Evolutionary conservation across 805 yeast species (phyloP).

Genomic region (Saccharomycopsis amapae): DNA sequence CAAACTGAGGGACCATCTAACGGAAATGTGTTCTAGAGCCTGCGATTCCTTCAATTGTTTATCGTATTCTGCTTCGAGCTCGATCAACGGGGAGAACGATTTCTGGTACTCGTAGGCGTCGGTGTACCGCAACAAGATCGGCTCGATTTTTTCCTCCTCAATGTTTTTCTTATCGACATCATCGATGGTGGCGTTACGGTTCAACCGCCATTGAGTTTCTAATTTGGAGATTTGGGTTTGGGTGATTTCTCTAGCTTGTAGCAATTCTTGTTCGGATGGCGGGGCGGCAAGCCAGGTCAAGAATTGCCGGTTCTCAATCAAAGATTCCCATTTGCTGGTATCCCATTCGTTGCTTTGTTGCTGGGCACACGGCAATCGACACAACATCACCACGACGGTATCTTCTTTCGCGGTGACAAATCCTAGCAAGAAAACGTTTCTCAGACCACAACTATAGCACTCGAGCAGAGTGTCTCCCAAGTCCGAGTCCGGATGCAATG

Average conservation of each 20-base stretch:
- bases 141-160: slow-evolving; percentile 52
- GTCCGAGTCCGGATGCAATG: slow-evolving; percentile 72
- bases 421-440: slow-evolving; percentile 74
- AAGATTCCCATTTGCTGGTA: slow-evolving; percentile 77
- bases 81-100: slow-evolving; percentile 75
- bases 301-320: slow-evolving; percentile 72
- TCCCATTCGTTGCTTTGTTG: slow-evolving; percentile 77
- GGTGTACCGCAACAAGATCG: slow-evolving; percentile 66
- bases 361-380: slow-evolving; percentile 86
- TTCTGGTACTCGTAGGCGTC: slow-evolving; percentile 85
- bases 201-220: slow-evolving; percentile 76
- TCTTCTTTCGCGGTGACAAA: slow-evolving; percentile 83
- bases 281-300: slow-evolving; percentile 73
- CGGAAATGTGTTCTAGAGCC: slow-evolving; percentile 63
- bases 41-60: slow-evolving; percentile 67
- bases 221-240: slow-evolving; percentile 60
- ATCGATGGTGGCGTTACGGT: slow-evolving; percentile 61
- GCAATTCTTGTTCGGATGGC: slow-evolving; percentile 57
- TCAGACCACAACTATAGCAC: slow-evolving; percentile 84
- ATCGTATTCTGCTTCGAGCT: slow-evolving; percentile 77
- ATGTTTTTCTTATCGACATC: slow-evolving; percentile 48
- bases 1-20: slow-evolving; percentile 65
- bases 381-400: slow-evolving; percentile 76
- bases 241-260: slow-evolving; percentile 44
- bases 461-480: slow-evolving; percentile 83